Evolutionary conservation across 441 rosid species (phyloP).

Genomic region (Codiaeum variegatum): DNA sequence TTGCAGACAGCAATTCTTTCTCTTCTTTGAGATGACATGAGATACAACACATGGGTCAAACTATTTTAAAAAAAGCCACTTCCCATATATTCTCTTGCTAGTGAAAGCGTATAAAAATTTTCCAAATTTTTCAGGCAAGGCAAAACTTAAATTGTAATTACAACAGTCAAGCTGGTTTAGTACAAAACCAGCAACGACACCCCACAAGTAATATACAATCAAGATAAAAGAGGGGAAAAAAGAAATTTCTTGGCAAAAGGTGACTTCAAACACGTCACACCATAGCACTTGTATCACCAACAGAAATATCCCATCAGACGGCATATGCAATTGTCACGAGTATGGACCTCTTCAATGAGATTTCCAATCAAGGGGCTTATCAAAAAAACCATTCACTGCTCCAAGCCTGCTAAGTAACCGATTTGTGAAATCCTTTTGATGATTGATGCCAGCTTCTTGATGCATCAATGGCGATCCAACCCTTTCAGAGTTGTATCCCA

Average conservation of each 20-base stretch:
- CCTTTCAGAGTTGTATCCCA: slow-evolving; percentile 57
- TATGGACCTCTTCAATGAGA: slow-evolving; percentile 32
- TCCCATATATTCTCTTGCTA: too few relatives aligned
- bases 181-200: background rate
- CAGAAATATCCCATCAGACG: background rate
- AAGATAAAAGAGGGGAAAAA: background rate
- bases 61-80: too few relatives aligned
- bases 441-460: slow-evolving; percentile 50
- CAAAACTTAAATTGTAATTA: background rate
- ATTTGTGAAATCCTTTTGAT: slow-evolving; percentile 62
- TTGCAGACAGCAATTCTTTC: too few relatives aligned
- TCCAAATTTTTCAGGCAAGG: background rate
- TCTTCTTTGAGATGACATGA: too few relatives aligned
- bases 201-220: background rate
- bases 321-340: background rate
- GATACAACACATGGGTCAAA: too few relatives aligned
- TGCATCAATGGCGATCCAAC: slow-evolving; percentile 44
- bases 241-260: background rate
- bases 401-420: slow-evolving; percentile 63
- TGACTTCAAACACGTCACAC: background rate
- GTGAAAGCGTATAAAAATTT: too few relatives aligned
- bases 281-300: background rate
- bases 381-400: slow-evolving; percentile 58
- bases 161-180: background rate
- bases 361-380: slow-evolving; percentile 77